Evolutionary conservation across 495 filamentous ascomycete species (phyloP).

Genomic region (Neurospora sp.): DNA sequence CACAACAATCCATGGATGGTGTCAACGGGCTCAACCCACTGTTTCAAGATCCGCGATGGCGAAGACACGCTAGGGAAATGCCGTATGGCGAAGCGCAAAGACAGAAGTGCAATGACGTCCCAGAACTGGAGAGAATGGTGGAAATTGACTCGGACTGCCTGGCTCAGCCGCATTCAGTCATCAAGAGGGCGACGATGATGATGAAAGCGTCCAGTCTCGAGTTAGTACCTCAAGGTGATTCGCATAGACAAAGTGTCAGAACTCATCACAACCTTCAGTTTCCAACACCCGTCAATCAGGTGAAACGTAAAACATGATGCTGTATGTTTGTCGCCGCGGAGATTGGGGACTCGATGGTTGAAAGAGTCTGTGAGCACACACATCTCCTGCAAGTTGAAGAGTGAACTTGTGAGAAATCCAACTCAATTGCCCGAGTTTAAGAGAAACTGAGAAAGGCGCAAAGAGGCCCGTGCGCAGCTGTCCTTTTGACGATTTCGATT

Average conservation of each 20-base stretch:
- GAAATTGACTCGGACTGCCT: not conserved
- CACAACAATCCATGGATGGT: not conserved
- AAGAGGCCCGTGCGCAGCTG: not conserved
- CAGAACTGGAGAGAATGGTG: not conserved
- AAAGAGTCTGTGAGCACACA: not conserved
- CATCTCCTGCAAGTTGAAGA: not conserved
- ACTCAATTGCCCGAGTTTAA: not conserved
- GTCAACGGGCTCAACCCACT: not conserved
- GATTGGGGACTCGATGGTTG: not conserved
- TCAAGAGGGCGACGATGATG: not conserved
- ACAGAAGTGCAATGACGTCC: not conserved
- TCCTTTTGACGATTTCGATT: not conserved
- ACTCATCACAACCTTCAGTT: not conserved
- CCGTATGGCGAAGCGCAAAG: not conserved
- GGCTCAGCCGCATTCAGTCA: not conserved
- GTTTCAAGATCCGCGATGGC: not conserved
- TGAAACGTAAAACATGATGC: not conserved
- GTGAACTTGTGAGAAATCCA: not conserved
- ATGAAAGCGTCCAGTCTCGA: not conserved
- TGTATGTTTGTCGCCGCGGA: not conserved
- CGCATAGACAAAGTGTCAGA: not conserved
- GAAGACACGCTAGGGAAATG: not conserved
- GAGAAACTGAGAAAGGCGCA: not conserved
- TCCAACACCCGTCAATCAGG: not conserved
- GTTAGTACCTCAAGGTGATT: not conserved